Percentiles rank a stretch among this genome's conserved stretches.
phyloP scores from a whole-genome alignment of 257 asterid genomes.

The Scutellaria baicalensis region DNA sequence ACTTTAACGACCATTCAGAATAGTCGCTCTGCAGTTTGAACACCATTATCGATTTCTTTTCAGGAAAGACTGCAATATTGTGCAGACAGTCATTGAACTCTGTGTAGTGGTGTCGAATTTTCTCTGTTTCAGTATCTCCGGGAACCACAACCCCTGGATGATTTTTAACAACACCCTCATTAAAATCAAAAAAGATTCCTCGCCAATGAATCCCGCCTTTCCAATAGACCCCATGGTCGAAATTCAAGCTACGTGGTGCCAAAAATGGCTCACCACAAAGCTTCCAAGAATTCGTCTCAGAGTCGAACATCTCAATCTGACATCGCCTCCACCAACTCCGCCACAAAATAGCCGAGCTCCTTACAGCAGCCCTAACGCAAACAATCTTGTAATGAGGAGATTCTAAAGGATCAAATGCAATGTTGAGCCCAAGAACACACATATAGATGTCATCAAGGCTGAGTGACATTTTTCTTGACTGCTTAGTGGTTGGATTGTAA shows the following conservation, averaged over 20 bases:
- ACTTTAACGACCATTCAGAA: slow-evolving; percentile 22
- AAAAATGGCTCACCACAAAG: slow-evolving; percentile 13
- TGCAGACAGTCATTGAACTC: slow-evolving; percentile 20
- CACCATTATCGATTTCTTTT: slow-evolving; percentile 9
- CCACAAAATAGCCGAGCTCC: slow-evolving; percentile 7
- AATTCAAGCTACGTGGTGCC: slow-evolving; percentile 14
- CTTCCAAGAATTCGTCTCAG: slow-evolving; percentile 18
- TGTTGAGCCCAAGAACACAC: slow-evolving; percentile 20
- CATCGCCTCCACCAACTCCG: slow-evolving; percentile 21
- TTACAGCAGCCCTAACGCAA: slow-evolving; percentile 11
- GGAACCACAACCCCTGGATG: slow-evolving; percentile 22
- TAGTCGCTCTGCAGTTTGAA: slow-evolving; percentile 15
- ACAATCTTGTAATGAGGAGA: slow-evolving; percentile 27
- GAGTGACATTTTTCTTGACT: slow-evolving; percentile 16
- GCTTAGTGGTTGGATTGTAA: slow-evolving; percentile 32
- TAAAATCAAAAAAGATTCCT: slow-evolving; percentile 18
- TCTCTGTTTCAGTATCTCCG: neutral
- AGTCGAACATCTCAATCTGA: slow-evolving; percentile 26
- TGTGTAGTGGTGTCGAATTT: neutral
- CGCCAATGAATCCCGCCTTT: slow-evolving; percentile 26
- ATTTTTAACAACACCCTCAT: neutral
- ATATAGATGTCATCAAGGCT: neutral
- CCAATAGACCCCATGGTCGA: slow-evolving; percentile 25
- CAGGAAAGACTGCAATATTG: slow-evolving; percentile 11
- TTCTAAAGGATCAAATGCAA: slow-evolving; percentile 21